A percentile compares a stretch with the other conserved stretches of the same genome.
phyloP scores from a whole-genome alignment of 2,329 filamentous ascomycete species.

The Lasiodiplodia sp. region DNA sequence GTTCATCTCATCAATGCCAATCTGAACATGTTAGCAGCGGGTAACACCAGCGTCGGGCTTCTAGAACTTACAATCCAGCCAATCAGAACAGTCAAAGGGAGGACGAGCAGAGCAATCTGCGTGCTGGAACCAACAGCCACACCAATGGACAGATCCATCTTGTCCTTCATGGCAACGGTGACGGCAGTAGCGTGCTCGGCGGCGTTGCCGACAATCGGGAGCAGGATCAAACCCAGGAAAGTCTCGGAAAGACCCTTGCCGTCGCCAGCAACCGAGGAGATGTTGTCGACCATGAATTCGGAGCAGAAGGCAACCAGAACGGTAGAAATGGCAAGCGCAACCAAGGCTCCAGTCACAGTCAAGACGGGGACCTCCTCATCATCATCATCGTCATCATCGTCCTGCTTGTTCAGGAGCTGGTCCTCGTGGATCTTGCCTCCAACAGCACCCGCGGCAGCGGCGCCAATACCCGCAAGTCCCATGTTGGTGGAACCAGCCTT shows the following conservation, averaged over 20 bases:
- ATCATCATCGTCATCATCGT: constrained; percentile 57
- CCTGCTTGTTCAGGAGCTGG: constrained; percentile 51
- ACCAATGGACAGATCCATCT: constrained; percentile 72
- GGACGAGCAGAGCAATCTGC: constrained; percentile 69
- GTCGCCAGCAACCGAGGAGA: constrained; percentile 60
- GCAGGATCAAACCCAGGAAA: constrained; percentile 69
- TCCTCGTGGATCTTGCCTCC: constrained; percentile 59
- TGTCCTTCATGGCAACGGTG: constrained; percentile 68
- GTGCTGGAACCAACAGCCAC: constrained; percentile 71
- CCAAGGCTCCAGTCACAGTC: constrained; percentile 73
- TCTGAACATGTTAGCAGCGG: constrained; percentile 33
- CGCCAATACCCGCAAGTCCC: constrained; percentile 62
- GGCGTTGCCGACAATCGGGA: constrained; percentile 71
- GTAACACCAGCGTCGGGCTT: neutral
- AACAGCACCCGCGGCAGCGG: constrained; percentile 57
- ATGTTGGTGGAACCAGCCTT: constrained; percentile 58
- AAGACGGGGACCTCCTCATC: constrained; percentile 82
- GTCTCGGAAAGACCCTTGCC: constrained; percentile 61
- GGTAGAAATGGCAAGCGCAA: constrained; percentile 75
- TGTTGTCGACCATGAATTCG: constrained; percentile 69
- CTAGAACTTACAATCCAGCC: constrained; percentile 58
- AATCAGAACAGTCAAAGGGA: constrained; percentile 67
- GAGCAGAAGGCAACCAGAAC: constrained; percentile 81
- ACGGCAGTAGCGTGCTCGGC: constrained; percentile 71
- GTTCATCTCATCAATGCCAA: constrained; percentile 69